Evolutionary conservation across 75 land plant genomes (phyloP), one percentile per base, ranked within the genome.

Genomic region (Picea glauca): DNA sequence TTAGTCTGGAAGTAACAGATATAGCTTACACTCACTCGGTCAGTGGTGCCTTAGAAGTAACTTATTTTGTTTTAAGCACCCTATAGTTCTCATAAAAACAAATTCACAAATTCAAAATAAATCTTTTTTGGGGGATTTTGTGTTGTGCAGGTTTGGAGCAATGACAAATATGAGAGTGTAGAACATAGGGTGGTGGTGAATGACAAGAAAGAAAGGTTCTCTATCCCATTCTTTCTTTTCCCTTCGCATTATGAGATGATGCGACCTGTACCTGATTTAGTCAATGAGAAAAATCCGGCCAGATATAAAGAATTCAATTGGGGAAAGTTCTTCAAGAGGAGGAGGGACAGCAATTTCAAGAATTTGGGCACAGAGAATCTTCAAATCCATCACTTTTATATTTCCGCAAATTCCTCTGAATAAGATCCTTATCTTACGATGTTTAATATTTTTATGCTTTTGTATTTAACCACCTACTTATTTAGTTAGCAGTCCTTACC

Each of bases 131-230:
- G 50, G 50, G 50, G 50, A 46, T 46, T 46, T 5, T 50, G 11
- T 50, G 12, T 50, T 50, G 56, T 12, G 20, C 82, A 93, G 96
- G 96, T 90, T 8, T 93, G 91, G 92, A 91, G 94, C 90, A 93
- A 93, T 61, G 93, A 86, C 75, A 88, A 31, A 67, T 93, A 90
- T 61, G 82, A 86, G 77, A 93, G 56, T 50, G 11, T 50, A 50
- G 56, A 50, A 50, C 56, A 50, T 50, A 9, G 56, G 56, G 56
- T 50, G 56, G 63, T 62, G 63, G 20, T 62, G 63, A 62, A 91
- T 64, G 74, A 85, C 2, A 85, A 76, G 78, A 86, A 62, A 75
- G 87, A 86, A 9, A 81, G 96, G 38, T 82, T 86, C 54, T 91
- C 92, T 5, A 82, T 91, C 70, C 89, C 96, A 13, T 83, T 88